Conservation (phyloP, 768 basidiomycete species). For the Tricholomella constricta region DNA sequence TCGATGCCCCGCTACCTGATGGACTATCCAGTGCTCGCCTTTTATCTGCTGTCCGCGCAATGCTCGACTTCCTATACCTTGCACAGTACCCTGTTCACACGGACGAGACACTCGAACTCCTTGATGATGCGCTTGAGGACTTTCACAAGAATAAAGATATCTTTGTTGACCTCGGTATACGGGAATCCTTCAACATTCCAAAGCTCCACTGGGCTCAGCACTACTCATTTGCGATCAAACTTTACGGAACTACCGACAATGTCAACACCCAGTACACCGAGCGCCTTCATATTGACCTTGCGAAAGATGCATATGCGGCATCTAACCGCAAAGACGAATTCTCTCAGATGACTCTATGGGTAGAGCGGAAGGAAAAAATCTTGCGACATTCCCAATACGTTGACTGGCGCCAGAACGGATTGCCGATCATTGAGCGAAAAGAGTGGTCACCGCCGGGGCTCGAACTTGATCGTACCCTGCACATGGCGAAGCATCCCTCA, state of each 20-base stretch:
- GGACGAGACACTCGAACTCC: conserved; percentile 21
- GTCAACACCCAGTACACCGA: conserved; percentile 42
- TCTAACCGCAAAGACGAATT: conserved; percentile 38
- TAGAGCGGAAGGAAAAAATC: conserved; percentile 35
- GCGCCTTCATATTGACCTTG: conserved; percentile 41
- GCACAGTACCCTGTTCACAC: conserved; percentile 36
- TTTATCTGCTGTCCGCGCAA: conserved; percentile 27
- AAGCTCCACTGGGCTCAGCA: conserved; percentile 42
- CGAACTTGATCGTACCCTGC: conserved; percentile 5
- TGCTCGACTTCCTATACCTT: conserved; percentile 43
- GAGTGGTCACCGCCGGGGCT: conserved; percentile 9
- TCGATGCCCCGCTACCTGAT: conserved; percentile 21
- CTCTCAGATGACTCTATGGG: conserved; percentile 39
- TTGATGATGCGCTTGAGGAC: conserved; percentile 25
- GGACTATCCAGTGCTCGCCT: conserved; percentile 15
- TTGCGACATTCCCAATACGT: conserved; percentile 23
- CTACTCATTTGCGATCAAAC: conserved; percentile 30
- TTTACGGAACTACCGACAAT: conserved; percentile 38
- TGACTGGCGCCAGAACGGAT: conserved; percentile 17
- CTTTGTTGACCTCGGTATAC: conserved; percentile 36
- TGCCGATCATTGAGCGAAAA: neutral
- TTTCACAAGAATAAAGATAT: conserved; percentile 42
- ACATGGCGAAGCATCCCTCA: conserved; percentile 26
- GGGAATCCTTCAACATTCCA: conserved; percentile 36
- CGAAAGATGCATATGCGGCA: conserved; percentile 27